Base-by-base conservation (phyloP, 106 monocot species). In the Phalaenopsis equestris region DNA sequence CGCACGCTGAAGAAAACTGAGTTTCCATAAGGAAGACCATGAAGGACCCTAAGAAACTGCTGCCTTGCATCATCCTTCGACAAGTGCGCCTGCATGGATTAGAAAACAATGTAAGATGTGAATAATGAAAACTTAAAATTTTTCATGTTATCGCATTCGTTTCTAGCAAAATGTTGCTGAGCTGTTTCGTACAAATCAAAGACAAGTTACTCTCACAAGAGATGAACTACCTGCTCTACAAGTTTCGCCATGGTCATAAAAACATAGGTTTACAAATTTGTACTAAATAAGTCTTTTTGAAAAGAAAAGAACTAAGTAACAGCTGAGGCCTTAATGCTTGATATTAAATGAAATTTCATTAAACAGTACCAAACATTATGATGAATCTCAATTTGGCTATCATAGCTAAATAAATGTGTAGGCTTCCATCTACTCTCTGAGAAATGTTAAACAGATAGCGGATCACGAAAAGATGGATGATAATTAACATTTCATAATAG, bases 41-140 rank as follows among this genome's bases (percentile, higher is more conserved):
- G 89, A 80, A 99, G 48, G 61, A 99, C 95, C 78, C 99, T 82
- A 42, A 99, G 87, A 78, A 99, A 99, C 23, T 99, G 99, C 58
- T 95, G 99, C 52, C 91, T 93, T 52, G 95, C 92, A 82, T 99
- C 95, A 90, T 95, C 95, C 78, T 95, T 99, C 18, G 94, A 89
- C 77, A 99, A 78, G 75, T 95, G 89, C 77, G 93, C 93, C 99
- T 99, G 79, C 75, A 12, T 38, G 39, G 39, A 70, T 23, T 38
- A 70, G 15, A 70, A 70, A 70, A 70, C 70, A 70, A 30, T 70
- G 70, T 39, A 70, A 38, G 14, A 70, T 3, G 39, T 2, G 11
- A 70, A 3, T 37, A 67, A 10, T 61, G 9, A 68, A 15, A 68
- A 68, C 68, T 0, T 68, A 37, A 30, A 68, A 68, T 24, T 9